Evolutionary conservation across 176 grass and related monocot species (phyloP).

Genomic region (Juncus effusus): DNA sequence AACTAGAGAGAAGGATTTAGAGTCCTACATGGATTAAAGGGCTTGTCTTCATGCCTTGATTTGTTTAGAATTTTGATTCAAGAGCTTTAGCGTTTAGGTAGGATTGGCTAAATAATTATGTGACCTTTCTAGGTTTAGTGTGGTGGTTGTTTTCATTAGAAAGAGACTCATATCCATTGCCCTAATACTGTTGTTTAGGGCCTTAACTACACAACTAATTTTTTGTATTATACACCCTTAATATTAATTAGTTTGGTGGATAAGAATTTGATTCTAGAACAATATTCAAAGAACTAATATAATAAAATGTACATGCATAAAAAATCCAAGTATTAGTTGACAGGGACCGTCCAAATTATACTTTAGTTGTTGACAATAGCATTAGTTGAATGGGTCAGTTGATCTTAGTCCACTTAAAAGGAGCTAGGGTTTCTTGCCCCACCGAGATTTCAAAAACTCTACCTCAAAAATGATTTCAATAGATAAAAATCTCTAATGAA

Average conservation of each 20-base stretch:
- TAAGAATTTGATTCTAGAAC: slow-evolving; percentile 24
- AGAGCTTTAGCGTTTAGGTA: slow-evolving; percentile 48
- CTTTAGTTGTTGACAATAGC: slow-evolving; percentile 79
- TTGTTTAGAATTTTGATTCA: slow-evolving; percentile 21
- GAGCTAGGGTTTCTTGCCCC: slow-evolving; percentile 12
- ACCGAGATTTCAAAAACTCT: slow-evolving; percentile 12
- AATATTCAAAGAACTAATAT: slow-evolving; percentile 13
- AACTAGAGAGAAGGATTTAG: slow-evolving; percentile 10
- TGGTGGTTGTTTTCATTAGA: slow-evolving; percentile 49
- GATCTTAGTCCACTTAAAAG: slow-evolving; percentile 27
- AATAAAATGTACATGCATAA: slow-evolving; percentile 26
- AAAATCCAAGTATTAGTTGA: slow-evolving; percentile 42
- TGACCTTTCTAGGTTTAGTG: slow-evolving; percentile 30
- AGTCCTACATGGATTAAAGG: background rate
- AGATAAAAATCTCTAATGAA: background rate
- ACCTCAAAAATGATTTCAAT: slow-evolving; percentile 4
- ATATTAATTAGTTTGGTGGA: slow-evolving; percentile 28
- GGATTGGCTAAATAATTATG: slow-evolving; percentile 13
- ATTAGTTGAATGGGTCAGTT: slow-evolving; percentile 51
- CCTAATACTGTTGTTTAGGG: slow-evolving; percentile 45
- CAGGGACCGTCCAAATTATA: slow-evolving; percentile 29
- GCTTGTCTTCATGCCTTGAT: slow-evolving; percentile 31
- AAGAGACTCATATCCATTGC: slow-evolving; percentile 40
- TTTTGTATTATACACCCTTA: slow-evolving; percentile 25
- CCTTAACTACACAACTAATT: slow-evolving; percentile 26